Evolutionary conservation across 73 alveolate genomes (phyloP), one percentile per base, ranked within the genome.

Genomic region (Blepharisma stoltei): DNA sequence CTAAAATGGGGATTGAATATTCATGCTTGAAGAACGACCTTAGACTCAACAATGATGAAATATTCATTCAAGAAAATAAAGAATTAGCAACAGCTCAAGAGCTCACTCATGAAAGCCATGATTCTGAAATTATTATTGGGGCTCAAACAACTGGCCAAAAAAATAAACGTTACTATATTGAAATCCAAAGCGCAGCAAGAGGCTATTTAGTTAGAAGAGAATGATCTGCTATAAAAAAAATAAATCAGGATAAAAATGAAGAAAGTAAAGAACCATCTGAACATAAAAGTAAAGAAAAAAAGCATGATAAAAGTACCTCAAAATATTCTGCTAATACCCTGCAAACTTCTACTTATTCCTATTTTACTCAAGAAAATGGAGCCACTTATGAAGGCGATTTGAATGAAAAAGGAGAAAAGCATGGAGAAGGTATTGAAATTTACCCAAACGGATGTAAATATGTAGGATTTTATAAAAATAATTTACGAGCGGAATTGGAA

Each of bases 191-290:
- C 3, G 41, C 41, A 32, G 41, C 41, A 3, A 32, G 41, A 32
- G 41, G 41, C 3, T 32, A 32, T 32, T 32, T 32, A 32, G 41
- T 32, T 1, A 32, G 41, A 32, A 32, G 41, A 32, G 41, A 32
- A 32, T 32, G 41, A 32, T 32, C 41, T 1, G 41, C 41, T 9
- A 76, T 14, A 82, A 80, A n/a, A 55, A 43, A 71, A 71, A 32
- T 0, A 76, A 52, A 45, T 47, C 50, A 7, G 5, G 41, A 0
- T 32, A 32, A 32, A 32, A 32, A 32, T 32, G 66, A 0, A 18
- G 55, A 14, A 14, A 52, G 21, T 3, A 18, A 18, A 18, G n/a
- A 0, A 14, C 0, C 66, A 52, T 14, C 25, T 52, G 4, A 18
- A 52, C 0, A 14, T 11, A 52, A 14, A 18, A 18, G 0, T 1